phyloP scores from a whole-genome alignment of 768 basidiomycete genomes.

The Leccinum obscurum region DNA sequence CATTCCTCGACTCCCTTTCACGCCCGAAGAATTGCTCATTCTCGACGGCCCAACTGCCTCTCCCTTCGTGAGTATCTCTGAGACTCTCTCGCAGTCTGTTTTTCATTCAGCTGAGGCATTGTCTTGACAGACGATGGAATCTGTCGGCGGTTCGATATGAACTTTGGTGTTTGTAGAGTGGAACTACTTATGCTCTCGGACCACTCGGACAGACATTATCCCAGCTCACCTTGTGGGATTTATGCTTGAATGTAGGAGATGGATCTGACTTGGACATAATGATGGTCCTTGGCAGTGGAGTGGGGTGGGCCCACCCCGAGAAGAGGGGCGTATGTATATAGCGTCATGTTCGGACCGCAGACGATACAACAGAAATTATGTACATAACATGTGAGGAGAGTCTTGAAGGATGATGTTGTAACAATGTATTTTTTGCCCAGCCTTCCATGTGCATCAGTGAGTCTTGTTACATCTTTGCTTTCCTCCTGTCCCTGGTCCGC shows the following conservation, averaged over 20 bases:
- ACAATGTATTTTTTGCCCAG: no score
- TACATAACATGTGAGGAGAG: no score
- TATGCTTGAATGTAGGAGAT: not conserved
- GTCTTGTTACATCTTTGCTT: no score
- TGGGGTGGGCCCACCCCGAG: no score
- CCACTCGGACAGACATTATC: not conserved
- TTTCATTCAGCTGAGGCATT: no score
- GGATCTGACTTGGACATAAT: not conserved
- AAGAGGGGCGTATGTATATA: no score
- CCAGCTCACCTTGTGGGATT: no score
- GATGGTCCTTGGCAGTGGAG: not conserved
- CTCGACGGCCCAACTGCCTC: conserved; percentile 92
- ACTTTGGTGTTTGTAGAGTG: not conserved
- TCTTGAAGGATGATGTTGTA: no score
- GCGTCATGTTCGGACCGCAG: no score
- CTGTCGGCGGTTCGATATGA: conserved; percentile 38
- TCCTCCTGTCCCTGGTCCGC: no score
- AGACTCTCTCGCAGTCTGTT: not conserved
- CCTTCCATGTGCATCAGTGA: no score
- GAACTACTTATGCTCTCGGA: not conserved
- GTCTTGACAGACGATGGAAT: conserved; percentile 41
- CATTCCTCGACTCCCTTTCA: conserved; percentile 78
- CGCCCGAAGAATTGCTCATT: conserved; percentile 71
- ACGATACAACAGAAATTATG: no score
- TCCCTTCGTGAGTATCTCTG: conserved; percentile 62